phyloP scores from a whole-genome alignment of 768 basidiomycete species.

The Leccinum subgranulosum region DNA sequence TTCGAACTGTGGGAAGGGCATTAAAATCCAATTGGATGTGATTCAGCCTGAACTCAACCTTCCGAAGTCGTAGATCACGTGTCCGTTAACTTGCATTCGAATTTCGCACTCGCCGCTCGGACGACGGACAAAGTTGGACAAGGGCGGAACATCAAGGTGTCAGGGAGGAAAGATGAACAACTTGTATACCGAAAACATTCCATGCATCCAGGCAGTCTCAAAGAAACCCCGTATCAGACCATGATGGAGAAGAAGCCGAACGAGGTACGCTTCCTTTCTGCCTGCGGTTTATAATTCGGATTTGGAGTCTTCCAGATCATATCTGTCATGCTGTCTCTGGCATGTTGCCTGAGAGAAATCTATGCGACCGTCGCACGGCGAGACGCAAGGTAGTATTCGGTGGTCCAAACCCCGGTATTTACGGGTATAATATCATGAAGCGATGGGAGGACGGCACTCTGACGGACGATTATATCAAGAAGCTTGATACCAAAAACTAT shows the following conservation, averaged over 20 bases:
- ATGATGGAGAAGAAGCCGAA: conserved; percentile 88
- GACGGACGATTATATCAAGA: conserved; percentile 35
- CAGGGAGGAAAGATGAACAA: conserved; percentile 87
- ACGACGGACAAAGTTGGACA: background rate
- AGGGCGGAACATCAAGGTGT: conserved; percentile 66
- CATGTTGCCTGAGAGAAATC: conserved; percentile 98
- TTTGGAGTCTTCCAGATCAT: conserved; percentile 68
- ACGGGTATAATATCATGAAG: conserved; percentile 72
- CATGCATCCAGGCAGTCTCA: conserved; percentile 91
- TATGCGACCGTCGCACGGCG: conserved; percentile 83
- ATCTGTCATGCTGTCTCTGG: conserved; percentile 92
- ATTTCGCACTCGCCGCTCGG: too few species aligned
- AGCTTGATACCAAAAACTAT: conserved; percentile 24
- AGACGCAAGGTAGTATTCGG: conserved; percentile 89
- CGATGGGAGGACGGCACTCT: conserved; percentile 84
- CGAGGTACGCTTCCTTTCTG: conserved; percentile 54
- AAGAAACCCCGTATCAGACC: conserved; percentile 80
- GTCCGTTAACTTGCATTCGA: background rate
- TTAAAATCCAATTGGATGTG: background rate
- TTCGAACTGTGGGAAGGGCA: background rate
- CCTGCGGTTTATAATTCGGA: background rate
- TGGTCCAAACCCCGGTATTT: conserved; percentile 70
- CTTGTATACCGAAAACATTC: conserved; percentile 89
- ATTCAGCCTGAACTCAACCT: too few species aligned
- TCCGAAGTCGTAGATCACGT: background rate